Evolutionary conservation across 306 rosid species (phyloP).

Genomic region (Prunus mira): DNA sequence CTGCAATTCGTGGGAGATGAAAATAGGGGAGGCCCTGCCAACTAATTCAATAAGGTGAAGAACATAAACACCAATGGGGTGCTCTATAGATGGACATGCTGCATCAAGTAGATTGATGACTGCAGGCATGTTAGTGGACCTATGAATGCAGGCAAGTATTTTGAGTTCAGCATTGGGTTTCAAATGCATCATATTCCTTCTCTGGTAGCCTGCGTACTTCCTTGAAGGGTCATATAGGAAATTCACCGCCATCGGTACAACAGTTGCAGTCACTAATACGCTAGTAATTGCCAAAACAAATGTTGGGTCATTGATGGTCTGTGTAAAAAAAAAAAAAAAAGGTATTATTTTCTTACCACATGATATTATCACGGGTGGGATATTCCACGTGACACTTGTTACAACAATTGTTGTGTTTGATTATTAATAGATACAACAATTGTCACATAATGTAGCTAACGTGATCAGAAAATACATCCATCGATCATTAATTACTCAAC

Average conservation of each 20-base stretch:
- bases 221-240: constrained; percentile 48
- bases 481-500: neutral
- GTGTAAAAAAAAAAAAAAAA: constrained; percentile 8
- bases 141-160: constrained; percentile 38
- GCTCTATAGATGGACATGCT: constrained; percentile 31
- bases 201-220: constrained; percentile 44
- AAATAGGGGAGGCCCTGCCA: constrained; percentile 44
- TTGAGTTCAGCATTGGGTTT: constrained; percentile 29
- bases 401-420: too few relatives aligned
- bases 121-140: constrained; percentile 29
- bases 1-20: constrained; percentile 39
- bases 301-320: constrained; percentile 13
- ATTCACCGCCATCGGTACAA: constrained; percentile 37
- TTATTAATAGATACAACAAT: too few relatives aligned
- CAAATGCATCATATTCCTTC: constrained; percentile 36
- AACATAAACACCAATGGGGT: constrained; percentile 34
- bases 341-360: too few relatives aligned
- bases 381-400: too few relatives aligned
- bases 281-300: constrained; percentile 18
- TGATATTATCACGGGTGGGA: too few relatives aligned
- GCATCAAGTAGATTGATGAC: constrained; percentile 34
- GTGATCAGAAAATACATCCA: neutral
- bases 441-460: neutral
- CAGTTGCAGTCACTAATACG: constrained; percentile 21
- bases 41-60: constrained; percentile 51